These are phyloP conservation scores for Scheffersomyces coipomensis DNA, from an alignment of 805 yeast genomes.

Conservation along the genomic window DNA sequence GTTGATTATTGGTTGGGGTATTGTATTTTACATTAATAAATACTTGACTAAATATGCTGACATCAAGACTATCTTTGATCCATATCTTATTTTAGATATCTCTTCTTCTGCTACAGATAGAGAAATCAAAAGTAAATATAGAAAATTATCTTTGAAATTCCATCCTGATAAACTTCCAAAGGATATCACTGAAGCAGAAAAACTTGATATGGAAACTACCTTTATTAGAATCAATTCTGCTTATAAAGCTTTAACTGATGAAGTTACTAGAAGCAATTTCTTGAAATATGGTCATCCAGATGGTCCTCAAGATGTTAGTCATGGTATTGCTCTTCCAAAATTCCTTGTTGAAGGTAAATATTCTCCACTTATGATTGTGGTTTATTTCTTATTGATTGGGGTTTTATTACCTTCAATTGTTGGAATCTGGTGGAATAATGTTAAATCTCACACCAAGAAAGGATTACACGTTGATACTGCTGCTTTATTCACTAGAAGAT, in stretches of 20 bases:
- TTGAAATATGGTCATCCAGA: conserved; percentile 95
- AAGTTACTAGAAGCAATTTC: conserved; percentile 75
- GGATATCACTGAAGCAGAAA: conserved; percentile 56
- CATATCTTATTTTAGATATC: conserved; percentile 82
- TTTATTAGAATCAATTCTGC: conserved; percentile 87
- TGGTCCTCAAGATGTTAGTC: conserved; percentile 87
- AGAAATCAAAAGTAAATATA: conserved; percentile 77
- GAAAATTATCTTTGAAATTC: conserved; percentile 80
- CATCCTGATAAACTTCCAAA: conserved; percentile 92
- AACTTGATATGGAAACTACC: conserved; percentile 62
- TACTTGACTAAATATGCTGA: conserved; percentile 45
- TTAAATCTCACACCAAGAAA: conserved; percentile 73
- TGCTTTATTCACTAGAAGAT: conserved; percentile 62
- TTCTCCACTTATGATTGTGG: conserved; percentile 58
- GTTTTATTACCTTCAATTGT: conserved; percentile 77
- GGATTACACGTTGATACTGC: conserved; percentile 89
- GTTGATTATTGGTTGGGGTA: conserved; percentile 59
- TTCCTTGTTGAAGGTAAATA: conserved; percentile 82
- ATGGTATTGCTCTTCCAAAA: conserved; percentile 94
- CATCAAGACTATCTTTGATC: conserved; percentile 67
- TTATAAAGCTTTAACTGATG: conserved; percentile 93
- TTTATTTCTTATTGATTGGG: conserved; percentile 73
- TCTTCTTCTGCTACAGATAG: conserved; percentile 65
- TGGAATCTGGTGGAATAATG: conserved; percentile 86
- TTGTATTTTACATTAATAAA: conserved; percentile 41